Evolutionary conservation across 2,329 filamentous ascomycete genomes (phyloP).

Genomic region (Epichloe sibirici): DNA sequence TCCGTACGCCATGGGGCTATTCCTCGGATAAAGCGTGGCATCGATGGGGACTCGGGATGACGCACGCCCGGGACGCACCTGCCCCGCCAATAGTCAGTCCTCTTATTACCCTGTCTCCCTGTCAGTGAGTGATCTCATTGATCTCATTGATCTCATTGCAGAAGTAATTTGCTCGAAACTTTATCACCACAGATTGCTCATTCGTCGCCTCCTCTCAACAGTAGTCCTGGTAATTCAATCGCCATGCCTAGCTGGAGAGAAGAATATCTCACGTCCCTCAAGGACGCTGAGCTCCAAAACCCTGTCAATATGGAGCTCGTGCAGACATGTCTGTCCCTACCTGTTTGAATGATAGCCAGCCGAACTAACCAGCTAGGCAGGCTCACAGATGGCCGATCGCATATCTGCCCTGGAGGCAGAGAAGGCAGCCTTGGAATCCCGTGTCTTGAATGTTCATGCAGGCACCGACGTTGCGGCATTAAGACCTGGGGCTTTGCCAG

Average conservation of each 20-base stretch:
- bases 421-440: slow-evolving; percentile 29
- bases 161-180: too few species aligned
- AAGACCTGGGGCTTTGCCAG: slow-evolving; percentile 6
- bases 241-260: slow-evolving; percentile 60
- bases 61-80: neutral
- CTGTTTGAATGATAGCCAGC: neutral
- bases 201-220: neutral
- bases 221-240: neutral
- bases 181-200: neutral
- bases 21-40: slow-evolving; percentile 18
- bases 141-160: neutral
- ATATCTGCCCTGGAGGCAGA: slow-evolving; percentile 51
- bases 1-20: slow-evolving; percentile 14
- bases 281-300: slow-evolving; percentile 57
- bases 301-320: slow-evolving; percentile 55
- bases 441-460: slow-evolving; percentile 14
- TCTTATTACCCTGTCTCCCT: neutral
- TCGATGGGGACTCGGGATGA: neutral
- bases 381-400: slow-evolving; percentile 54
- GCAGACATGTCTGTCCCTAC: slow-evolving; percentile 54
- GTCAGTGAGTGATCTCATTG: neutral
- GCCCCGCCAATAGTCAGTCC: neutral
- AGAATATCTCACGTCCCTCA: slow-evolving; percentile 66
- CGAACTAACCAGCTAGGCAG: slow-evolving; percentile 25
- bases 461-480: neutral